phyloP scores from a whole-genome alignment of 2,329 filamentous ascomycete species.

The Endoconidiophora laricicola region DNA sequence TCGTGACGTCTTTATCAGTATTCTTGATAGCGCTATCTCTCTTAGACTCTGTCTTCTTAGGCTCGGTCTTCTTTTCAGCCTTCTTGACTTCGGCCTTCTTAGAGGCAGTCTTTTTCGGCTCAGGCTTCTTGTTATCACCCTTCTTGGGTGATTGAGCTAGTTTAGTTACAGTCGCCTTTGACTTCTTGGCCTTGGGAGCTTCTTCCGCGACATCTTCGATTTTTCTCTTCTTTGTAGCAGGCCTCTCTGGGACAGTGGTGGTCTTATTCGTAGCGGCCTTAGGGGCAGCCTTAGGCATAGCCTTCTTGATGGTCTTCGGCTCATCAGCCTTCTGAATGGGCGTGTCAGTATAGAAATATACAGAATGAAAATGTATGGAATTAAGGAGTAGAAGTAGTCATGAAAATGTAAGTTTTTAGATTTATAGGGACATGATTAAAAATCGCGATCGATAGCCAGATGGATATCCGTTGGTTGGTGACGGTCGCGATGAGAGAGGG shows the following conservation, averaged over 20 bases:
- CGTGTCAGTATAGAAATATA: slow-evolving; percentile 2
- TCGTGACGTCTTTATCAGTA: too few relatives aligned
- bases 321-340: slow-evolving; percentile 9
- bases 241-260: slow-evolving; percentile 15
- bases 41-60: slow-evolving; percentile 27
- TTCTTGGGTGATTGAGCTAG: slow-evolving; percentile 12
- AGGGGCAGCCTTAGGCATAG: slow-evolving; percentile 18
- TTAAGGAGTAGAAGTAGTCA: too few relatives aligned
- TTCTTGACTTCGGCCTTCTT: slow-evolving; percentile 15
- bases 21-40: slow-evolving; percentile 2
- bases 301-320: slow-evolving; percentile 16
- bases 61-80: slow-evolving; percentile 3
- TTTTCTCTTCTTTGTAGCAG: slow-evolving; percentile 18
- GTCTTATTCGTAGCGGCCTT: slow-evolving; percentile 17
- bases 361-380: too few relatives aligned
- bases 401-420: background rate
- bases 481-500: background rate
- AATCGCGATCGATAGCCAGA: background rate
- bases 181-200: slow-evolving; percentile 9
- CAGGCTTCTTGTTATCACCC: slow-evolving; percentile 17
- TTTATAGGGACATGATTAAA: background rate
- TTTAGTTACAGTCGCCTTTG: slow-evolving; percentile 3
- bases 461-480: background rate
- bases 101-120: slow-evolving; percentile 12
- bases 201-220: slow-evolving; percentile 6